Base-by-base conservation (phyloP, 2,329 filamentous ascomycete species). In the Aspergillus amoenus region DNA sequence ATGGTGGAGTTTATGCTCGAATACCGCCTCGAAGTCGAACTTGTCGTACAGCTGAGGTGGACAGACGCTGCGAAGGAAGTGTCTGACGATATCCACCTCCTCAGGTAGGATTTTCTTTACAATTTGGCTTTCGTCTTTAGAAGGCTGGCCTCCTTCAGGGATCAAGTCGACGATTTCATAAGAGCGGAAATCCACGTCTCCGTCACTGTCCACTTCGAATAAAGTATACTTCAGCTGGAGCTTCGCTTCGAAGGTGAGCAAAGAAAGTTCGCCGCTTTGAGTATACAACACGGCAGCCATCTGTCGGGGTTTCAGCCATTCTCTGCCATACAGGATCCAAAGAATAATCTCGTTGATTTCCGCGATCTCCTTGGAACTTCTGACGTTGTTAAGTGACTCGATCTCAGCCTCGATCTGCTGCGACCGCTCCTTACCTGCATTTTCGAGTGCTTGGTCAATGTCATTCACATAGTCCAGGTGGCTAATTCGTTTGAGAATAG, bases 291-390 rank as follows among this genome's bases (percentile, higher is more conserved):
- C 60, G 4, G 63, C 61, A 12, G 63, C 59, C 53, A 70, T 65
- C 9, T 62, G 59, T n/a, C 55, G 47, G 0, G 64, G 39, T 9
- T 56, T 45, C 12, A 68, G 55, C 44, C 57, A 57, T 17, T 61
- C 56, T 17, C 59, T 60, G 7, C 61, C 61, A 15, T 57, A 62
- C n/a, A 63, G 56, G 48, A 66, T 59, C 66, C 67, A 70, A n/a
- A 61, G 59, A 24, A 69, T 61, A 30, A 70, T 61, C 30, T 67
- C 65, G 39, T 69, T 69, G 6, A 70, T 66, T 32, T 70, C 67
- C n/a, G 59, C 58, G 22, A 69, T 61, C 49, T 70, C 66, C 48
- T 68, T 66, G 2, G 56, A 13, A 15, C 59, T 58, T n/a, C 62
- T 61, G 4, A 52, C 61, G 5, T 61, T 52, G 40, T 68, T 69